Evolutionary conservation across 2,329 filamentous ascomycete species (phyloP).

Genomic region (Coniochaeta ligniaria): DNA sequence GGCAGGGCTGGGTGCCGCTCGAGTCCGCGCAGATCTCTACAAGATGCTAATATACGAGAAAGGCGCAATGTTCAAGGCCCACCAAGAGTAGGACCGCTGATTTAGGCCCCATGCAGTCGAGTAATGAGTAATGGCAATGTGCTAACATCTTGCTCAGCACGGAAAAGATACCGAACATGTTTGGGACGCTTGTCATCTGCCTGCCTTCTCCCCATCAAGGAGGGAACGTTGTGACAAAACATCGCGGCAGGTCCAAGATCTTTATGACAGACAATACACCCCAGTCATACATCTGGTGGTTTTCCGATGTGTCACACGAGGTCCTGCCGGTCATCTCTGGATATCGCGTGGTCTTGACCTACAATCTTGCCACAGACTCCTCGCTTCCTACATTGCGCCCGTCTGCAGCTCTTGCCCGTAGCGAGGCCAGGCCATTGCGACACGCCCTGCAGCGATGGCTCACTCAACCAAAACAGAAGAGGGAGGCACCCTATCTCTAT

Average conservation of each 20-base stretch:
- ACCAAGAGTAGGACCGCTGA: constrained; percentile 27
- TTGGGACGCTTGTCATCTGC: constrained; percentile 41
- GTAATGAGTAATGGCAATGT: neutral
- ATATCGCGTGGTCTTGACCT: constrained; percentile 42
- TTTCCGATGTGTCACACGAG: constrained; percentile 45
- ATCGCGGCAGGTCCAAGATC: constrained; percentile 22
- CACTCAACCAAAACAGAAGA: neutral
- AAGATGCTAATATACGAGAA: constrained; percentile 44
- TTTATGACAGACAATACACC: constrained; percentile 17
- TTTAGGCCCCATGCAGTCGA: neutral
- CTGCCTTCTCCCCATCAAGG: constrained; percentile 41
- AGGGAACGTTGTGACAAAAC: constrained; percentile 33
- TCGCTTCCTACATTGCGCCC: constrained; percentile 5
- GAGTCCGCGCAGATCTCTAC: constrained; percentile 28
- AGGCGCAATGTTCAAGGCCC: constrained; percentile 39
- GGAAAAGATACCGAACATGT: constrained; percentile 38
- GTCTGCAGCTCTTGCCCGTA: constrained; percentile 10
- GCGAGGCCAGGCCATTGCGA: constrained; percentile 9
- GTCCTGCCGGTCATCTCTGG: constrained; percentile 38
- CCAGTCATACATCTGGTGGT: constrained; percentile 28
- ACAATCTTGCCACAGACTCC: constrained; percentile 31
- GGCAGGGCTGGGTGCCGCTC: constrained; percentile 21
- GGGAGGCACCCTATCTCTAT: constrained; percentile 12
- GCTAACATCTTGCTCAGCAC: constrained; percentile 18
- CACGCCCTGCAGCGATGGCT: constrained; percentile 20